Evolutionary conservation across 805 yeast genomes (phyloP), one percentile per base, ranked within the genome.

Genomic region (Middelhovenomyces tepae): DNA sequence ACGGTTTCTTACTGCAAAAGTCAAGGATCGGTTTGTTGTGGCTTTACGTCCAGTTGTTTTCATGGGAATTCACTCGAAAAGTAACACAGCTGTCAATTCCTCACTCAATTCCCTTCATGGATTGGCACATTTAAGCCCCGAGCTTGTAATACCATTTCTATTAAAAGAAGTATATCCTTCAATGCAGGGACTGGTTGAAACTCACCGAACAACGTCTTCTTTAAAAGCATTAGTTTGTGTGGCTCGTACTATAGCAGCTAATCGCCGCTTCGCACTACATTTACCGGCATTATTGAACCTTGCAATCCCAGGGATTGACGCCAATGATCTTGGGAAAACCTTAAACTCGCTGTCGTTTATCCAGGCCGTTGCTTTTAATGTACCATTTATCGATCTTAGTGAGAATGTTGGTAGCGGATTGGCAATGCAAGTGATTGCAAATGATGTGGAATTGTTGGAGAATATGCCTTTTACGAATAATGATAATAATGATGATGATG

Each of bases 321-420:
- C 87, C 1, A 91, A 87, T 51, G 98, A 91, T 54, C 65, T 85
- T 31, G 66, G 64, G 9, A 73, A 87, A 50, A 78, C 95, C 0
- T 64, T 75, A 10, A 68, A 73, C 32, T 70, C 94, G 0, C 57
- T 87, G 25, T 71, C 76, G 37, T 67, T 81, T 13, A 68, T 91
- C 35, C 78, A 83, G 7, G 65, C 83, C 0, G 70, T 78, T 16
- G 77, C 85, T 1, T 64, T 79, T 5, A 78, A 76, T 36, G 71
- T 81, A 2, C 95, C 95, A 1, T 65, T 86, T 40, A 60, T 63
- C 18, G 84, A 80, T 46, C 48, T 82, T 7, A 67, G 70, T 7
- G 59, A 58, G 7, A 72, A 43, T 38, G 19, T 38, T 47, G 36
- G 68, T 4, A 32, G 45, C 10, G 44, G 44, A 1, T 15, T 52